A percentile compares a stretch with the other conserved stretches of the same genome.
Conservation (phyloP, 2,329 filamentous ascomycete genomes). For the Monilinia polystroma region DNA sequence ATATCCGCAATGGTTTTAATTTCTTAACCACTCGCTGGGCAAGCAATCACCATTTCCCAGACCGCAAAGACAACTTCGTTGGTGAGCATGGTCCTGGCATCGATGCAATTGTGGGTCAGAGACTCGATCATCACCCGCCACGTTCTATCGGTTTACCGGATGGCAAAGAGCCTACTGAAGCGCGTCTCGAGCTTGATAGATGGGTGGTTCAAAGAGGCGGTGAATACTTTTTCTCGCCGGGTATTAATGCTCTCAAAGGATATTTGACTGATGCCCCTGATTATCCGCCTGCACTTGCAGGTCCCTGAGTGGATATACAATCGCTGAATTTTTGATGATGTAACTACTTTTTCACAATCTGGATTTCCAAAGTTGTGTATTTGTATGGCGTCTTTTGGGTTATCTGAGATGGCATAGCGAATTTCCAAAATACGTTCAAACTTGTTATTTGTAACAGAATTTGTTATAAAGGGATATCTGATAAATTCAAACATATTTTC, state of each 20-base stretch:
- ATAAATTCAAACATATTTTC: too few relatives aligned
- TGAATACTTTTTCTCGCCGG: constrained; percentile 50
- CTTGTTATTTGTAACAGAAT: too few relatives aligned
- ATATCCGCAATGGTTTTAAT: constrained; percentile 44
- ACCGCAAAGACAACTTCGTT: constrained; percentile 13
- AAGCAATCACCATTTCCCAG: constrained; percentile 36
- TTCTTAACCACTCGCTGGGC: constrained; percentile 26
- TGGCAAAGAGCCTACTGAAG: constrained; percentile 27
- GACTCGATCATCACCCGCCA: constrained; percentile 28
- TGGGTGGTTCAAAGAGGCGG: constrained; percentile 47
- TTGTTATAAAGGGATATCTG: too few relatives aligned
- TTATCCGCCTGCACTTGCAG: constrained; percentile 3
- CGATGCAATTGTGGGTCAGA: constrained; percentile 43
- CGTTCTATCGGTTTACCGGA: constrained; percentile 33
- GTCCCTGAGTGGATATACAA: background rate
- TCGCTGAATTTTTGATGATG: background rate
- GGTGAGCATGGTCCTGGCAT: constrained; percentile 37
- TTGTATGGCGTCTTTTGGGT: background rate
- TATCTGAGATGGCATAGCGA: background rate
- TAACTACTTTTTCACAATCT: background rate
- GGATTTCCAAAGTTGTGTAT: background rate
- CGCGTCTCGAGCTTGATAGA: constrained; percentile 33
- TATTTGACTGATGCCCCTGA: constrained; percentile 5
- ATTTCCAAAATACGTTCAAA: too few relatives aligned
- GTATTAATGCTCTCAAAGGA: constrained; percentile 39